Base-by-base conservation (phyloP, 805 yeast species). In the Saccharomyces jurei region DNA sequence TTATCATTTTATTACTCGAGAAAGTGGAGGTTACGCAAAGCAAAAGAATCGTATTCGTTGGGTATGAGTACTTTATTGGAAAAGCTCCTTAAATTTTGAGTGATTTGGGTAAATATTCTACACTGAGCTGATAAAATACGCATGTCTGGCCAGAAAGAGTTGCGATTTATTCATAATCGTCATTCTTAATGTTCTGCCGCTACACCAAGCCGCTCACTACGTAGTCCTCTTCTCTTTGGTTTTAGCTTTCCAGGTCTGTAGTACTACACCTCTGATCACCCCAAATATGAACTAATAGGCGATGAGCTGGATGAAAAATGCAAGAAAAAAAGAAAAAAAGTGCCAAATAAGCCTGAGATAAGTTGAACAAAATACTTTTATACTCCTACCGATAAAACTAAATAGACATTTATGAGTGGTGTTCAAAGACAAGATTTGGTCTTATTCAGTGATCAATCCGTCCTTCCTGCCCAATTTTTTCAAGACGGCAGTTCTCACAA, bases 401-500 rank as follows among this genome's bases (percentile, higher is more conserved):
- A 9, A 17, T 8, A 36, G 25, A 36, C 32, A 21, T 4, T 25
- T 29, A 61, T 58, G 67, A 30, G 60, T 9, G 46, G 31, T 36
- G 61, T 56, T 27, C 87, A 82, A 57, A 79, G 74, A 55, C 91
- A 85, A 65, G 89, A 84, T 58, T 70, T 85, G 9, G 65, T 70
- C 1, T 60, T 85, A 8, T 83, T 76, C 66, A 70, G 69, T 26
- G 84, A 84, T 59, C 77, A 77, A 53, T 68, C 81, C 2, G 73
- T 83, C 2, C 58, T 73, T 3, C 67, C 77, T 6, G 60, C 59
- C 21, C 51, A 55, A 3, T 36, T n/a, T n/a, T 48, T 67, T 0
- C 50, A 55, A 22, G 5, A 53, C 54, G 48, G 60, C 57, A 53
- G 55, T n/a, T 32, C 56, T 59, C 63, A 60, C 48, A 58, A 64